Percentiles rank a stretch among this genome's conserved stretches.
phyloP scores from a whole-genome alignment of 345 rosid species.

The Gossypium australe region DNA sequence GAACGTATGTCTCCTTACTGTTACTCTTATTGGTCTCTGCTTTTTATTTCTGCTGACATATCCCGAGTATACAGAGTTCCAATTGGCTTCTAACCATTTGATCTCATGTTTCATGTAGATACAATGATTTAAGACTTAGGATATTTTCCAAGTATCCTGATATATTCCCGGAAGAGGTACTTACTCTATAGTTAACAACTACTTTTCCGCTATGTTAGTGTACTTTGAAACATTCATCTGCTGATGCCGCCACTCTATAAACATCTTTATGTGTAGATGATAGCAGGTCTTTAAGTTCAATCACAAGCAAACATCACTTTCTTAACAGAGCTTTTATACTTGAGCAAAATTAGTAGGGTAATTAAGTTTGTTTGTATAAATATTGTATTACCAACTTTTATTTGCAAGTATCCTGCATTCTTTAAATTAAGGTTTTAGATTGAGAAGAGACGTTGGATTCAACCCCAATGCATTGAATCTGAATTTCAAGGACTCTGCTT shows the following conservation, averaged over 20 bases:
- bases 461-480: neutral
- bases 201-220: constrained; percentile 1
- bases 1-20: constrained; percentile 53
- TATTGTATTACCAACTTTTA: neutral
- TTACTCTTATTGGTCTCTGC: constrained; percentile 1
- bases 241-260: neutral
- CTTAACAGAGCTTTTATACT: neutral
- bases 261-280: neutral
- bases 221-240: neutral
- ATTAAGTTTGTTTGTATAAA: neutral
- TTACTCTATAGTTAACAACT: neutral
- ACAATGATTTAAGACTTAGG: constrained; percentile 64
- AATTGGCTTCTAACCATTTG: neutral
- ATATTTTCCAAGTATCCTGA: constrained; percentile 88
- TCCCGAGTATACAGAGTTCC: neutral
- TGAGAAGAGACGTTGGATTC: constrained; percentile 11
- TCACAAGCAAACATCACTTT: neutral
- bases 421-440: neutral
- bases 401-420: neutral
- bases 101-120: constrained; percentile 38
- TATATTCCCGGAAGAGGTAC: constrained; percentile 87
- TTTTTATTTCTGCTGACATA: neutral
- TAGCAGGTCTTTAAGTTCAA: neutral
- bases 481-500: neutral
- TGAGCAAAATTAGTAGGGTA: neutral